These are phyloP conservation scores for Coemansia javaensis DNA, from an alignment of 192 early-diverging fungal genomes.

Conservation along the genomic window DNA sequence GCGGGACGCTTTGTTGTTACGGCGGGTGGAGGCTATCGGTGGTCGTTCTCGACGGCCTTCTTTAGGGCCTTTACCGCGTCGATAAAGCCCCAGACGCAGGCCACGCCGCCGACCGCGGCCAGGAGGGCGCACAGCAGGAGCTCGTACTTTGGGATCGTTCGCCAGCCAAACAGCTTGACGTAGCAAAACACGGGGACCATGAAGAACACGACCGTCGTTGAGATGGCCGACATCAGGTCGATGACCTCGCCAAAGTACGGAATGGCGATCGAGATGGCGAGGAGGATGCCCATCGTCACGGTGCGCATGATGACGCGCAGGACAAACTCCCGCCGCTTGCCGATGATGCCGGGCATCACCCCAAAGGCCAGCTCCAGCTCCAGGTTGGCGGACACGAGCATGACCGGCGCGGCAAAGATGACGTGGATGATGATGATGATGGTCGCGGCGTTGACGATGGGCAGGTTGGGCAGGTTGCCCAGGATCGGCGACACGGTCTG, in stretches of 20 bases:
- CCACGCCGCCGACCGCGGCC: conserved; percentile 25
- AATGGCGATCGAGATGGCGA: conserved; percentile 62
- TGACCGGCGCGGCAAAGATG: conserved; percentile 73
- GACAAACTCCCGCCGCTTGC: conserved; percentile 51
- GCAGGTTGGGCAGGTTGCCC: conserved; percentile 61
- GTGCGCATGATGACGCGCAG: conserved; percentile 58
- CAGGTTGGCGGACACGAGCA: conserved; percentile 67
- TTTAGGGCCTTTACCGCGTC: conserved; percentile 37
- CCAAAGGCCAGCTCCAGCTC: conserved; percentile 68
- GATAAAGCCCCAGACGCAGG: conserved; percentile 45
- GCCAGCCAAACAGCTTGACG: conserved; percentile 67
- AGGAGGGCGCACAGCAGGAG: conserved; percentile 30
- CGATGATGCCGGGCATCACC: conserved; percentile 55
- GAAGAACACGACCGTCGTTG: conserved; percentile 78
- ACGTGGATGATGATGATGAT: conserved; percentile 77
- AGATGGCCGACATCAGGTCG: conserved; percentile 72
- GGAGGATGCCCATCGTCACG: conserved; percentile 56
- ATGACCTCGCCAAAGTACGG: conserved; percentile 81
- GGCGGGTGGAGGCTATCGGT: conserved; percentile 1
- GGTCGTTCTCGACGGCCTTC: conserved; percentile 20
- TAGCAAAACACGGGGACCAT: conserved; percentile 77
- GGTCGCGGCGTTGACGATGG: conserved; percentile 58
- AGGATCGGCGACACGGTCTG: conserved; percentile 66
- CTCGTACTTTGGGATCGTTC: conserved; percentile 36
- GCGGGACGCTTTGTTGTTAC: no score